Evolutionary conservation across 2,329 filamentous ascomycete genomes (phyloP).

Genomic region (Westerdykella aurantiaca): DNA sequence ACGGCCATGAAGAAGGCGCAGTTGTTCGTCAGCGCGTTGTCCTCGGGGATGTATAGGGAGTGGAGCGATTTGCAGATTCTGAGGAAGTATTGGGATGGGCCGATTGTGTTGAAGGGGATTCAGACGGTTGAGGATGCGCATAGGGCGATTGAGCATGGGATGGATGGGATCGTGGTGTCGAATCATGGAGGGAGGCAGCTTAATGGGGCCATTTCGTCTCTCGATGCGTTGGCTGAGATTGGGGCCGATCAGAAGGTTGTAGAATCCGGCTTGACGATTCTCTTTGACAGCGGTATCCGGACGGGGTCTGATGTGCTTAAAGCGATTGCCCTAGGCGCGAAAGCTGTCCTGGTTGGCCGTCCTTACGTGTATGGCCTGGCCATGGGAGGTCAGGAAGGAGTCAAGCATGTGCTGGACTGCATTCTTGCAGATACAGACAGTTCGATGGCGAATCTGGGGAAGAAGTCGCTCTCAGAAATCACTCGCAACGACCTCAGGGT

Average conservation of each 20-base stretch:
- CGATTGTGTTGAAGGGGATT: constrained; percentile 38
- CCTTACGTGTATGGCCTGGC: constrained; percentile 36
- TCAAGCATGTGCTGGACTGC: constrained; percentile 34
- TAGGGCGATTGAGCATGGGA: constrained; percentile 28
- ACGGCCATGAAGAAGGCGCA: constrained; percentile 31
- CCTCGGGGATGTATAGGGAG: constrained; percentile 30
- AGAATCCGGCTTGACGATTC: constrained; percentile 23
- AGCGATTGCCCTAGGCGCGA: constrained; percentile 34
- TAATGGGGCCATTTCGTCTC: constrained; percentile 29
- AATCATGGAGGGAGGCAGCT: constrained; percentile 37
- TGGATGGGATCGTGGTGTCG: constrained; percentile 36
- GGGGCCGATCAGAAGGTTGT: constrained; percentile 29
- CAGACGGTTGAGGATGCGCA: constrained; percentile 36
- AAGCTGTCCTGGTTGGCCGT: constrained; percentile 32
- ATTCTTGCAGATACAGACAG: constrained; percentile 31
- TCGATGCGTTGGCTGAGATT: constrained; percentile 35
- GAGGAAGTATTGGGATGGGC: constrained; percentile 32
- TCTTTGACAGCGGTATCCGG: constrained; percentile 35
- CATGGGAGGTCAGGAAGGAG: constrained; percentile 34
- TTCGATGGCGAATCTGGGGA: constrained; percentile 30
- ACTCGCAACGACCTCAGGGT: constrained; percentile 25
- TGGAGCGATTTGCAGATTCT: constrained; percentile 33
- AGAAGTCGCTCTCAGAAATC: constrained; percentile 24
- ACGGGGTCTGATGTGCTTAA: constrained; percentile 35
- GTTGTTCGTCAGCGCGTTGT: constrained; percentile 33